Percentiles rank a stretch among this genome's conserved stretches.
Evolutionary conservation across 1,139 yeast species (phyloP).

Genomic region (Geotrichum reessii): DNA sequence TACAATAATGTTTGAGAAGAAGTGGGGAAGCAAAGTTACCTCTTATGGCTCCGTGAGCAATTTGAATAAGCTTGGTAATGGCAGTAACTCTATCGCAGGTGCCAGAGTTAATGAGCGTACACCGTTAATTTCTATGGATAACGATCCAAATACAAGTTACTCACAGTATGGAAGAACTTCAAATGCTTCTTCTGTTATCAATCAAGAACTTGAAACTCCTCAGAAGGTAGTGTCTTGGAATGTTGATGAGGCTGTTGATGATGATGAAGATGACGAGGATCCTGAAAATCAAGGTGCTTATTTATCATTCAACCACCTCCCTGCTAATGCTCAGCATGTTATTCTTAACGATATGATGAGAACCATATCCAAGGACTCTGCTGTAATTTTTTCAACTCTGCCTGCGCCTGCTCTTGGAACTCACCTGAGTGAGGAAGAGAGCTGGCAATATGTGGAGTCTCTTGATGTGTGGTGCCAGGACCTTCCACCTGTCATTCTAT

Average conservation of each 20-base stretch:
- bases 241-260: slow-evolving; percentile 14
- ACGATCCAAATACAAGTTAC: background rate
- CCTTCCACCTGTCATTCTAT: slow-evolving; percentile 71
- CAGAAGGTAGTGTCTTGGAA: background rate
- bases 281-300: slow-evolving; percentile 20
- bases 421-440: slow-evolving; percentile 59
- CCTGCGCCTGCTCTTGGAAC: slow-evolving; percentile 87
- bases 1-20: slow-evolving; percentile 45
- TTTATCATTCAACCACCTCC: slow-evolving; percentile 71
- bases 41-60: slow-evolving; percentile 1
- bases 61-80: slow-evolving; percentile 1
- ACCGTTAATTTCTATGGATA: background rate
- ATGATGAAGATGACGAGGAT: slow-evolving; percentile 18
- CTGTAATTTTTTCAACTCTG: slow-evolving; percentile 78
- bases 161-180: background rate
- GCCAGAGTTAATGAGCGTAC: slow-evolving; percentile 3
- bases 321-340: slow-evolving; percentile 86
- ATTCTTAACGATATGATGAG: slow-evolving; percentile 82
- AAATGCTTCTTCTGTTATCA: background rate
- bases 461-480: slow-evolving; percentile 75
- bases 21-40: background rate
- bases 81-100: slow-evolving; percentile 12
- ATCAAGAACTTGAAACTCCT: background rate
- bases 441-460: slow-evolving; percentile 69
- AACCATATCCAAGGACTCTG: slow-evolving; percentile 50